Conservation (phyloP, 1,284 basidiomycete genomes). For the Pseudozyma sp. region DNA sequence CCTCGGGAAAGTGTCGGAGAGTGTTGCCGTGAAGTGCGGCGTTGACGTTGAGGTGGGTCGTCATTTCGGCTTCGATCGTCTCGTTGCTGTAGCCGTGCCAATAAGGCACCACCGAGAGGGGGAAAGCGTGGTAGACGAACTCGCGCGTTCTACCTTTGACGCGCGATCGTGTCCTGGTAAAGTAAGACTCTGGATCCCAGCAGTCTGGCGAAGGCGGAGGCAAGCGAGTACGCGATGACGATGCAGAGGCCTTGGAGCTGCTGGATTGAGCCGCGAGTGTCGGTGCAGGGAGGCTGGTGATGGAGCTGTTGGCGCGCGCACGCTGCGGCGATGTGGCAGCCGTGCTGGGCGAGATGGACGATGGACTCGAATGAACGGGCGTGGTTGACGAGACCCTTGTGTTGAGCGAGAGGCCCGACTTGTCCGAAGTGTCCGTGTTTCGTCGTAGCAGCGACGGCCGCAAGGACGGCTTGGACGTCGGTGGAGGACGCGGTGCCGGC, state of each 20-base stretch:
- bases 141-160: constrained; percentile 48
- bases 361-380: constrained; percentile 6
- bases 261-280: constrained; percentile 12
- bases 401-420: constrained; percentile 4
- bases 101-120: constrained; percentile 46
- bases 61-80: constrained; percentile 39
- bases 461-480: constrained; percentile 2
- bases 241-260: constrained; percentile 1
- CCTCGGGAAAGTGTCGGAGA: constrained; percentile 30
- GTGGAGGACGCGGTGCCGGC: constrained; percentile 7
- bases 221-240: constrained; percentile 6
- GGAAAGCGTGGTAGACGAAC: constrained; percentile 44
- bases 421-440: constrained; percentile 21
- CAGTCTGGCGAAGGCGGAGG: constrained; percentile 35
- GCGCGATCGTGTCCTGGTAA: constrained; percentile 16
- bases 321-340: constrained; percentile 6
- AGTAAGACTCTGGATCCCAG: constrained; percentile 54
- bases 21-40: constrained; percentile 31
- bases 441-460: constrained; percentile 12
- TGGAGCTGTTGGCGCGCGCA: constrained; percentile 24
- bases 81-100: constrained; percentile 48
- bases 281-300: constrained; percentile 9
- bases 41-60: constrained; percentile 28
- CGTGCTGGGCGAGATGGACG: constrained; percentile 15
- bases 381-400: background rate